Evolutionary conservation across 495 filamentous ascomycete genomes (phyloP).

Genomic region (Parachaetomium inaequale): DNA sequence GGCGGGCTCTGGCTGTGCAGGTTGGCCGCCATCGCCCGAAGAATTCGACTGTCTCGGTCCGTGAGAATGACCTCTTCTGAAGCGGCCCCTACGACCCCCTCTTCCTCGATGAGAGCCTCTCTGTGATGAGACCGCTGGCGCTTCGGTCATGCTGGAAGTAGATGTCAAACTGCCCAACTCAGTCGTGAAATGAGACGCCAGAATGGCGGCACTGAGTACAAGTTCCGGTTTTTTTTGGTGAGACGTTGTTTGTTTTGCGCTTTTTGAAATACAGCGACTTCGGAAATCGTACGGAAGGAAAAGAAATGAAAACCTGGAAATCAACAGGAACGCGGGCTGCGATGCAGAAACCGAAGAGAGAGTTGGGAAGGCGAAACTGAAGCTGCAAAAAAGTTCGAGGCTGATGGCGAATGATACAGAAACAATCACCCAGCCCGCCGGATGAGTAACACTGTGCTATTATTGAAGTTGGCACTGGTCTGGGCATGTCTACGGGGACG

Average conservation of each 20-base stretch:
- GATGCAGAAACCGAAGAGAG: neutral
- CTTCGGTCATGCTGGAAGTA: conserved; percentile 20
- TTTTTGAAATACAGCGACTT: conserved; percentile 58
- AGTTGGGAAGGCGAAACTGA: neutral
- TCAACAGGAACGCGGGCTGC: neutral
- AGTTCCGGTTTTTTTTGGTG: no score
- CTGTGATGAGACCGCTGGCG: conserved; percentile 12
- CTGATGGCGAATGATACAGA: conserved; percentile 6
- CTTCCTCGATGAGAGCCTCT: conserved; percentile 26
- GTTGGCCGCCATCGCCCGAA: neutral
- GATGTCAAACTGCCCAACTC: neutral
- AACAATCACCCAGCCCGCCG: neutral
- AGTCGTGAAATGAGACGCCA: neutral
- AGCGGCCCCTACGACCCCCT: conserved; percentile 18
- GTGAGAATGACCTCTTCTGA: conserved; percentile 11
- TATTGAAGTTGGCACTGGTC: neutral
- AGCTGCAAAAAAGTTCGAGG: neutral
- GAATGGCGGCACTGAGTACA: no score
- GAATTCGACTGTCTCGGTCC: neutral
- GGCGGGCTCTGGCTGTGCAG: neutral
- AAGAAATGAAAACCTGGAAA: conserved; percentile 3
- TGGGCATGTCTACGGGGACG: no score
- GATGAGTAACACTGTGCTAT: conserved; percentile 14
- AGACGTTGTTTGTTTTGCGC: conserved; percentile 36
- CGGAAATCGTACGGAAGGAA: conserved; percentile 10